phyloP scores from a whole-genome alignment of 371 early-diverging fungal species.

The Chytridium lagenaria region DNA sequence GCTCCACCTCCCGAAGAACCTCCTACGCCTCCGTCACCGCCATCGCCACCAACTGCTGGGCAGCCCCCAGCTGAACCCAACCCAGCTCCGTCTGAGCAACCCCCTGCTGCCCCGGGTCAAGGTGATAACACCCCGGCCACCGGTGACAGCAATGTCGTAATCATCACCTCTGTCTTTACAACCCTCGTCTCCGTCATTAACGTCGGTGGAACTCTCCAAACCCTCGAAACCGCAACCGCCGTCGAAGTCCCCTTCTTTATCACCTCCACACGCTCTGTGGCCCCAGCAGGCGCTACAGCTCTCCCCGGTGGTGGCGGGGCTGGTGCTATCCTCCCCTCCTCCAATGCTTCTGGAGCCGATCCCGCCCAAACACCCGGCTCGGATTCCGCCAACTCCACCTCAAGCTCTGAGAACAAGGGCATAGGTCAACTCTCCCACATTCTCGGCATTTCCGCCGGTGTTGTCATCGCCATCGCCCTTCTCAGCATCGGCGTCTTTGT shows the following conservation, averaged over 20 bases:
- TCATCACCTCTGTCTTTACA: neutral
- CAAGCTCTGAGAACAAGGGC: neutral
- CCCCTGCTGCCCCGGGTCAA: neutral
- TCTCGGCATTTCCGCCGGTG: slow-evolving; percentile 11
- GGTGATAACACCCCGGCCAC: neutral
- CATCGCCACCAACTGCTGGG: neutral
- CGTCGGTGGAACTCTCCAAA: neutral
- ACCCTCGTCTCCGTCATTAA: slow-evolving; percentile 7
- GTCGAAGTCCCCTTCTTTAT: neutral
- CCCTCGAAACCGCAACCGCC: neutral
- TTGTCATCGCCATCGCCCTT: neutral
- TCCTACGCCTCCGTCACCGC: neutral
- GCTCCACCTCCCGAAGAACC: neutral
- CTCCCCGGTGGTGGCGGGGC: too few relatives aligned
- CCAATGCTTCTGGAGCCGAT: neutral
- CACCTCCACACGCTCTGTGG: neutral
- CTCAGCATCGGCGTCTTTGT: neutral
- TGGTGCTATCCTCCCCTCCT: too few relatives aligned
- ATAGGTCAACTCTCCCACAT: neutral
- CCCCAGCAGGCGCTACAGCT: too few relatives aligned
- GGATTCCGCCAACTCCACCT: neutral
- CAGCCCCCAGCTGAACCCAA: neutral
- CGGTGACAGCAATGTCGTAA: neutral
- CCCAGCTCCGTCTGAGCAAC: neutral
- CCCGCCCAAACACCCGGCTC: neutral